Conservation (phyloP, 2,329 filamentous ascomycete species). For the Leptographium procerum region DNA sequence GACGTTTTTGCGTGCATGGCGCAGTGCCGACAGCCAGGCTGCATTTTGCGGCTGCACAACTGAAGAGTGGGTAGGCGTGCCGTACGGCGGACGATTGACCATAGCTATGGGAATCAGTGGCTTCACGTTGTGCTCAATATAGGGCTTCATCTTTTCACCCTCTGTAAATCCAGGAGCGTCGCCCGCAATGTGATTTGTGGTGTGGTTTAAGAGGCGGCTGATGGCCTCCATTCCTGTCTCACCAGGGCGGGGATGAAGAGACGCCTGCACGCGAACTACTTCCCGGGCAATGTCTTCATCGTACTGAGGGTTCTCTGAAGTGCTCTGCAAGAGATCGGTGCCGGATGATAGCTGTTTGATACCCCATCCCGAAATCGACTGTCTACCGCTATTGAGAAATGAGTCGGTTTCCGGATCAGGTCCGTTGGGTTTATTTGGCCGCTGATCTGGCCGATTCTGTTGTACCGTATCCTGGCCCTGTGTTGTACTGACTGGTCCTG, state of each 20-base stretch:
- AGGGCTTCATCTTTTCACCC: slow-evolving; percentile 53
- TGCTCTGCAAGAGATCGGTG: slow-evolving; percentile 39
- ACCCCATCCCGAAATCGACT: slow-evolving; percentile 13
- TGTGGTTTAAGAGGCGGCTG: slow-evolving; percentile 55
- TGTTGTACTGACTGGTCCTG: background rate
- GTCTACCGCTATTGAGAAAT: slow-evolving; percentile 17
- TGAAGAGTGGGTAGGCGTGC: slow-evolving; percentile 47
- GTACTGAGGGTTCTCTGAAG: slow-evolving; percentile 48
- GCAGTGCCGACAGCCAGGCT: slow-evolving; percentile 58
- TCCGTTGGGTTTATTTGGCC: slow-evolving; percentile 9
- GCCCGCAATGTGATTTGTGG: slow-evolving; percentile 36
- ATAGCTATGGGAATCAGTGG: slow-evolving; percentile 58
- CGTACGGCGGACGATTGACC: slow-evolving; percentile 58
- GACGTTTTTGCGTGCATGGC: slow-evolving; percentile 50
- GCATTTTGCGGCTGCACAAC: slow-evolving; percentile 62
- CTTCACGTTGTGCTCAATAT: slow-evolving; percentile 42
- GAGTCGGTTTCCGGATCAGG: slow-evolving; percentile 12
- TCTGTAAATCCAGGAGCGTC: slow-evolving; percentile 42
- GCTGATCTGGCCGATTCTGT: background rate
- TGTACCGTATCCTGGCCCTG: background rate
- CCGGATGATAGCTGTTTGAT: slow-evolving; percentile 10
- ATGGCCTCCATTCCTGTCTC: slow-evolving; percentile 48
- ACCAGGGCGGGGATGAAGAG: slow-evolving; percentile 36
- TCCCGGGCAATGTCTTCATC: slow-evolving; percentile 51
- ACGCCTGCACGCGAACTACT: slow-evolving; percentile 47